These are phyloP conservation scores for Lactarius akahatsu DNA, from an alignment of 768 basidiomycete genomes.

Conservation along the genomic window DNA sequence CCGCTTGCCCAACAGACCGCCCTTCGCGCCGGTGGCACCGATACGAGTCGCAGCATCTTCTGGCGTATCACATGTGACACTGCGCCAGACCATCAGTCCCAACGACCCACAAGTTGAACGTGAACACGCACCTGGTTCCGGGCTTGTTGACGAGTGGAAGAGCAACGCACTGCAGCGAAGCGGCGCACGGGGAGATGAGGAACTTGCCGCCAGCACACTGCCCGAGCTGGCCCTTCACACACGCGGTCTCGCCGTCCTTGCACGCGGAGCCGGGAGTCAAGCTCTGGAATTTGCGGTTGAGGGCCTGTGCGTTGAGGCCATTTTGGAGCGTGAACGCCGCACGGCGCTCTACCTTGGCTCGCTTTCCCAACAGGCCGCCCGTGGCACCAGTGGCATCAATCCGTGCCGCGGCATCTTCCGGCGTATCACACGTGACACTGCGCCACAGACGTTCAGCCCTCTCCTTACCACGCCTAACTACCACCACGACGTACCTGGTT, in stretches of 20 bases:
- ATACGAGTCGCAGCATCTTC: conserved; percentile 30
- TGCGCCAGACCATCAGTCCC: conserved; percentile 10
- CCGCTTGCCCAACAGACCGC: conserved; percentile 23
- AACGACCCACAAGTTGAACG: background rate
- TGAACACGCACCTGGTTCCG: conserved; percentile 33
- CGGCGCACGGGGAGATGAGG: conserved; percentile 23
- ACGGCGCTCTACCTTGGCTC: conserved; percentile 1
- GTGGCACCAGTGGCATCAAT: conserved; percentile 32
- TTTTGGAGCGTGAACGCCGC: conserved; percentile 30
- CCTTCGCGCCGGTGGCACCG: conserved; percentile 26
- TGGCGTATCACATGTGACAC: conserved; percentile 30
- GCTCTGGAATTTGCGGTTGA: conserved; percentile 30
- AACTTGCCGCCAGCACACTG: conserved; percentile 32
- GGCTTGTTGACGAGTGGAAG: conserved; percentile 36
- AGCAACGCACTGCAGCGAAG: conserved; percentile 29
- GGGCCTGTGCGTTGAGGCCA: conserved; percentile 32
- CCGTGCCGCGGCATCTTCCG: conserved; percentile 31
- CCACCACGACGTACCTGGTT: conserved; percentile 31
- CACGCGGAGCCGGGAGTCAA: conserved; percentile 35
- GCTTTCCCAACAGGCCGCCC: conserved; percentile 29
- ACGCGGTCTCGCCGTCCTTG: conserved; percentile 36
- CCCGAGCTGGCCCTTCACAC: conserved; percentile 26
- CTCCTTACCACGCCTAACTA: background rate
- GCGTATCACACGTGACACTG: conserved; percentile 34
- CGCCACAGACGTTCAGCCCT: background rate